Evolutionary conservation across 1,139 yeast species (phyloP).

Genomic region (Pichia sp.): DNA sequence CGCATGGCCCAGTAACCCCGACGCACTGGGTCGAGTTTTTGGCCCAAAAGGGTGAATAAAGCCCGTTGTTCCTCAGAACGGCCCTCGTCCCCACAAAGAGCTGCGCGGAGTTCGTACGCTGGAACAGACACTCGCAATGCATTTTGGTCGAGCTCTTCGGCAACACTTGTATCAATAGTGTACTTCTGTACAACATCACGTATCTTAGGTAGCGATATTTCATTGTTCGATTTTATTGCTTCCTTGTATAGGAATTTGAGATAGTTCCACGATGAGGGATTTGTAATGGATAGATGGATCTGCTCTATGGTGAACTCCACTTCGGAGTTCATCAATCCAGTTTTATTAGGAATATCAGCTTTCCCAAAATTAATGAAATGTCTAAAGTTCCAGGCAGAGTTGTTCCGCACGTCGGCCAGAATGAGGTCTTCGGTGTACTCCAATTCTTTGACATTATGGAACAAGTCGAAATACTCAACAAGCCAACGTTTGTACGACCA

Average conservation of each 20-base stretch:
- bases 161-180: neutral
- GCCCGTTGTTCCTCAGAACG: conserved; percentile 31
- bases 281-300: conserved; percentile 64
- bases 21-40: conserved; percentile 61
- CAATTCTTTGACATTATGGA: conserved; percentile 41
- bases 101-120: conserved; percentile 63
- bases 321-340: conserved; percentile 25
- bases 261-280: conserved; percentile 87
- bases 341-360: neutral
- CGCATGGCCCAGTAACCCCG: conserved; percentile 51
- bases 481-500: conserved; percentile 92
- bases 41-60: conserved; percentile 43
- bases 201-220: conserved; percentile 40
- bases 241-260: conserved; percentile 6
- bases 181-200: conserved; percentile 34
- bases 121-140: conserved; percentile 40
- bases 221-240: neutral
- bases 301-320: conserved; percentile 38
- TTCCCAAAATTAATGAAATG: conserved; percentile 45
- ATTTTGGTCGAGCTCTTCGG: conserved; percentile 25
- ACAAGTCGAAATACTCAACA: conserved; percentile 46
- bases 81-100: conserved; percentile 33
- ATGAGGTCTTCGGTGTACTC: conserved; percentile 45
- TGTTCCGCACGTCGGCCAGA: conserved; percentile 66
- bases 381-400: conserved; percentile 92